These are phyloP conservation scores for Tympanopsis confertula DNA, from an alignment of 2,329 filamentous ascomycete genomes.

Conservation along the genomic window DNA sequence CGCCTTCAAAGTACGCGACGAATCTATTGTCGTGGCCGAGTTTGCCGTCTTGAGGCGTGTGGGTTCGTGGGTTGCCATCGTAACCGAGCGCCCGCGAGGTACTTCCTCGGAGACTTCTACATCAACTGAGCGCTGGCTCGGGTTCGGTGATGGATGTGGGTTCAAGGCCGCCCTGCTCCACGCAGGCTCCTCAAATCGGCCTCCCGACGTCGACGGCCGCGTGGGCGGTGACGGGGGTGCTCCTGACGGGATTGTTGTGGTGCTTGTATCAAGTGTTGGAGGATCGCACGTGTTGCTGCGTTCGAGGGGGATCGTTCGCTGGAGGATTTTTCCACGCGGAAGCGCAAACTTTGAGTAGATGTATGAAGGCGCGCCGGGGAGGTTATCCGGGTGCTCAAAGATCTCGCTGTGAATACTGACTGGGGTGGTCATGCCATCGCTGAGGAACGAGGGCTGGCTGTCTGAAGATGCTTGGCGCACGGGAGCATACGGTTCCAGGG, in stretches of 20 bases:
- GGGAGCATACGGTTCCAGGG: constrained; percentile 36
- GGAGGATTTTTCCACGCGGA: constrained; percentile 69
- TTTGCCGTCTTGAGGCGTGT: constrained; percentile 29
- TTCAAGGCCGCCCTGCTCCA: too few relatives aligned
- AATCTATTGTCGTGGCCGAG: constrained; percentile 43
- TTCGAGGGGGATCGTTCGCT: constrained; percentile 36
- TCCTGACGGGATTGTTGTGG: constrained; percentile 24
- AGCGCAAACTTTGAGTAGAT: constrained; percentile 77
- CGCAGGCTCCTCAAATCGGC: background rate
- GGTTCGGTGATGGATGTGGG: constrained; percentile 30
- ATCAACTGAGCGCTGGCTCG: constrained; percentile 32
- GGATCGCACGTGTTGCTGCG: constrained; percentile 41
- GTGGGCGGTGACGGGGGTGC: constrained; percentile 52
- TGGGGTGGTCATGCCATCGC: constrained; percentile 57
- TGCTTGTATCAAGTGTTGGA: constrained; percentile 16
- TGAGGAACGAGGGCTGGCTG: constrained; percentile 53
- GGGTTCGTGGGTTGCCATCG: constrained; percentile 23
- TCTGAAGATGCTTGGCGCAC: constrained; percentile 54
- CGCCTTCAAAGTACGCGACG: constrained; percentile 29
- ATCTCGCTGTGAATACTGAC: constrained; percentile 63
- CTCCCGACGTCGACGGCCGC: constrained; percentile 35
- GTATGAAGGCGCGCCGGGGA: constrained; percentile 55
- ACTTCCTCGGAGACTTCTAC: constrained; percentile 32
- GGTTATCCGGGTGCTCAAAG: constrained; percentile 41
- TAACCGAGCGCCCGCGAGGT: constrained; percentile 30